Percentiles rank a stretch among this genome's conserved stretches.
Conservation (phyloP, 2,329 filamentous ascomycete genomes). For the Aspergillus fructus region DNA sequence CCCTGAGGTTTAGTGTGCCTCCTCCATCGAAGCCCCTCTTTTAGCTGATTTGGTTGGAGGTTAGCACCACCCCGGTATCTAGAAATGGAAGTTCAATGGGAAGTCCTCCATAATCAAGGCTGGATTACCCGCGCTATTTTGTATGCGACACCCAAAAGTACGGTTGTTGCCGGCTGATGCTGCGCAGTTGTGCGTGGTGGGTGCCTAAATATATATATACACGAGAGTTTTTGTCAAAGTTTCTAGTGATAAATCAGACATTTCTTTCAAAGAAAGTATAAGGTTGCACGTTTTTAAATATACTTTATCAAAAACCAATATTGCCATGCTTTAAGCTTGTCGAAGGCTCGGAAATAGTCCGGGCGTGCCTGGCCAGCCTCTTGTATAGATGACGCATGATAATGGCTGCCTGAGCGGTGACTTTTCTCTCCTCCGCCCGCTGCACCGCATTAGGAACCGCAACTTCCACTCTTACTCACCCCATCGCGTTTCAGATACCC, state of each 20-base stretch:
- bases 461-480: conserved; percentile 6
- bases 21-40: not conserved
- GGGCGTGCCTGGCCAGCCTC: conserved; percentile 23
- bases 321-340: not conserved
- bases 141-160: not conserved
- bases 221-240: not conserved
- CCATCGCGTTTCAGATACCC: conserved; percentile 3
- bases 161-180: not conserved
- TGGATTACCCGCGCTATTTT: not conserved
- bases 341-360: not conserved
- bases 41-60: not conserved
- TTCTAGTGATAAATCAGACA: too few species aligned
- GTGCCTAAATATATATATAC: not conserved
- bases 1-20: not conserved
- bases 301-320: not conserved
- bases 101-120: not conserved
- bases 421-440: conserved; percentile 10
- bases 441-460: conserved; percentile 13
- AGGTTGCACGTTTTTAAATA: not conserved
- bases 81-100: not conserved
- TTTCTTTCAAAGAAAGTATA: not conserved
- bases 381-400: conserved; percentile 26
- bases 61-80: not conserved
- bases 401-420: conserved; percentile 7
- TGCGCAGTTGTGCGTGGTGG: not conserved